phyloP scores from a whole-genome alignment of 345 rosid species.

The Syzygium aromaticum region DNA sequence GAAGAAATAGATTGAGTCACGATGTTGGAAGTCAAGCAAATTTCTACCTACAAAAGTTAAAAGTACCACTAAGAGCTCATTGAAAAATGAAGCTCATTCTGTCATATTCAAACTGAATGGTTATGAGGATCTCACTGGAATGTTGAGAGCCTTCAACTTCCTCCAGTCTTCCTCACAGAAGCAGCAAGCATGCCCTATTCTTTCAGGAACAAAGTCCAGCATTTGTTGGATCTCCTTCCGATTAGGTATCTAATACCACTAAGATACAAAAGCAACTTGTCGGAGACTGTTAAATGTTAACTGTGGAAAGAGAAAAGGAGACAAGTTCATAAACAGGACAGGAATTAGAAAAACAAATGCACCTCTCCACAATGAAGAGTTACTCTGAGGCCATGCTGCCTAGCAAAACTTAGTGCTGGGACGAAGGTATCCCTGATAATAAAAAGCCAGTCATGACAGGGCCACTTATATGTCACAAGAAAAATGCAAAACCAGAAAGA shows the following conservation, averaged over 20 bases:
- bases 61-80: not conserved
- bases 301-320: not conserved
- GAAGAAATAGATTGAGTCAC: constrained; percentile 74
- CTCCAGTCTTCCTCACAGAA: constrained; percentile 53
- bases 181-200: constrained; percentile 88
- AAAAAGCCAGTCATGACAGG: not conserved
- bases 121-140: constrained; percentile 42
- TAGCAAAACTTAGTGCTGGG: constrained; percentile 71
- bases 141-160: constrained; percentile 48
- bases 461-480: not conserved
- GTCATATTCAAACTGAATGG: not conserved
- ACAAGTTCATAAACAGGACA: not conserved
- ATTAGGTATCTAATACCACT: constrained; percentile 85
- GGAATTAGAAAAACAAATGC: constrained; percentile 8
- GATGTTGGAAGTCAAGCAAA: constrained; percentile 92
- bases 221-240: constrained; percentile 66
- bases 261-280: constrained; percentile 27
- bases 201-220: constrained; percentile 80
- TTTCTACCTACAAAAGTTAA: constrained; percentile 70
- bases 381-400: constrained; percentile 61
- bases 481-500: not conserved
- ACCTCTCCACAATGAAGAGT: constrained; percentile 99
- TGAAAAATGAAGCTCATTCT: not conserved
- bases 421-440: constrained; percentile 57
- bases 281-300: constrained; percentile 6